phyloP scores from a whole-genome alignment of 2,329 filamentous ascomycete genomes.

The Mycosphaerelloides madeirae region DNA sequence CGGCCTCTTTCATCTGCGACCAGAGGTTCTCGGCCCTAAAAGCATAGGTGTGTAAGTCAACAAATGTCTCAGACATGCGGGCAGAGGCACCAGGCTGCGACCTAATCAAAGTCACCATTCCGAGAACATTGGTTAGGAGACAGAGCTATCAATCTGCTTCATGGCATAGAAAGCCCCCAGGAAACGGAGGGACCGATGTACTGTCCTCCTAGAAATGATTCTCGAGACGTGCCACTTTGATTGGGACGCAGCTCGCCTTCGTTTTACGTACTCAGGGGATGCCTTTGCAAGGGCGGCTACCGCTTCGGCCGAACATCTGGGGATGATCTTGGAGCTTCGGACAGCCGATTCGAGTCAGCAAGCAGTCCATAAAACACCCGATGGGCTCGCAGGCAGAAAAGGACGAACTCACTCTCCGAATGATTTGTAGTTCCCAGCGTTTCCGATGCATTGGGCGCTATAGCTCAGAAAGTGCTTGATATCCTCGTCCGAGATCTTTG shows the following conservation, averaged over 20 bases:
- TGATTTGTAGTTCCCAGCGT: slow-evolving; percentile 51
- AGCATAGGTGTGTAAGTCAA: too few relatives aligned
- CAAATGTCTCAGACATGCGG: too few relatives aligned
- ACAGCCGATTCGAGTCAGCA: slow-evolving; percentile 25
- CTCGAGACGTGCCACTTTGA: too few relatives aligned
- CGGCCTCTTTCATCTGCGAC: slow-evolving; percentile 40
- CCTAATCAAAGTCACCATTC: too few relatives aligned
- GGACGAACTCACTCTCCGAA: slow-evolving; percentile 34
- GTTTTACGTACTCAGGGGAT: slow-evolving; percentile 34
- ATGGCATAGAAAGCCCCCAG: too few relatives aligned
- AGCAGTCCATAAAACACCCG: slow-evolving; percentile 9
- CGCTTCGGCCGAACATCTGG: slow-evolving; percentile 41
- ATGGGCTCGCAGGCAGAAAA: slow-evolving; percentile 16
- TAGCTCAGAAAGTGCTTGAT: slow-evolving; percentile 40
- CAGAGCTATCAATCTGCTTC: too few relatives aligned
- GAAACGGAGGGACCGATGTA: too few relatives aligned
- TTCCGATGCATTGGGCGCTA: slow-evolving; percentile 49
- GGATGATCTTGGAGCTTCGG: slow-evolving; percentile 43
- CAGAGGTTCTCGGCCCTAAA: slow-evolving; percentile 40
- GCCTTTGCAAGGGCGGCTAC: slow-evolving; percentile 43
- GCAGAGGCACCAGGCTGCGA: too few relatives aligned
- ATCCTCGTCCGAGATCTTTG: slow-evolving; percentile 39
- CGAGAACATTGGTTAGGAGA: too few relatives aligned
- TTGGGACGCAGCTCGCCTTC: too few relatives aligned
- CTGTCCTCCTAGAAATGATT: too few relatives aligned